Base-by-base conservation (phyloP, 805 yeast species). In the Wickerhamiella cacticola region DNA sequence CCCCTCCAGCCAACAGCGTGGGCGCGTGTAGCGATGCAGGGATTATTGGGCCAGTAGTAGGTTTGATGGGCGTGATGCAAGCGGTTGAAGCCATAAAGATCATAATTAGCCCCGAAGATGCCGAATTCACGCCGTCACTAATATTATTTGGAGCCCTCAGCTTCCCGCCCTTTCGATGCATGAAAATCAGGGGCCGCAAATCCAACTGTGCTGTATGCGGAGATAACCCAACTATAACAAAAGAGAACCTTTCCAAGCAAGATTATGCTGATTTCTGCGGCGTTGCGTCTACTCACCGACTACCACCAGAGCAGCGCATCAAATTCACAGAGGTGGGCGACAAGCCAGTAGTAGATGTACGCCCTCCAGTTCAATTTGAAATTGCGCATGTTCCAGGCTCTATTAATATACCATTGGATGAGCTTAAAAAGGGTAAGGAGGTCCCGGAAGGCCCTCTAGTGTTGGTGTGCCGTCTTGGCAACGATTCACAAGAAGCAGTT, bases 1-100 rank as follows among this genome's bases (percentile, higher is more conserved):
- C 97, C 0, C 96, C 98, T 0, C 78, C 88, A 1, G 83, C 95
- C 1, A 79, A 76, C 50, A 70, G 82, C 1, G 86, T 88, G 1
- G 75, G 86, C 0, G 74, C 94, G 0, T 92, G 99, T 57, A 76
- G 83, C 12, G 97, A 87, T 63, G 94, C 95, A 2, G 96, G 96
- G 4, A 94, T 89, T 0, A 63, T 92, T 22, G 98, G 98, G 0
- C 95, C 97, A 0, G 92, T 88, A n/a, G 94, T 92, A 48, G 99
- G 98, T 0, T 56, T 86, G 1, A 76, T 89, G 60, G 99, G 98
- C 8, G 70, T 78, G 0, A 71, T 83, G 70, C 89, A 92, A 82
- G 94, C 96, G 0, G 65, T 82, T 18, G 98, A 92, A 58, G 72
- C 94, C 0, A 71, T 94, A 22, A 88, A 89, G 60, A 68, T 89